These are phyloP conservation scores for Eutypella sp. DNA, from an alignment of 2,329 filamentous ascomycete species.

Conservation along the genomic window DNA sequence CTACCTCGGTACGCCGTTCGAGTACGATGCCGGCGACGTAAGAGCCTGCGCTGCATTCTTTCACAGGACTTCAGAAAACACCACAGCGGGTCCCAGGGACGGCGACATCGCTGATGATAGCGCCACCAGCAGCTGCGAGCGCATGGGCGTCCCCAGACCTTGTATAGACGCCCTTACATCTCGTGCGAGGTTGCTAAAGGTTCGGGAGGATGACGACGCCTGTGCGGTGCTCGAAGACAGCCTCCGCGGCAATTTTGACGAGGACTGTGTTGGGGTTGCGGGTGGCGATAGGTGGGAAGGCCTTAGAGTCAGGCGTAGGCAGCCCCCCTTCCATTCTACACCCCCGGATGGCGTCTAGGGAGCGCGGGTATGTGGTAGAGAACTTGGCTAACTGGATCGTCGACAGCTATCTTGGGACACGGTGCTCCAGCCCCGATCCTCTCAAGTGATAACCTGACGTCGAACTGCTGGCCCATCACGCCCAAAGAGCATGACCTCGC, in stretches of 20 bases:
- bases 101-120: background rate
- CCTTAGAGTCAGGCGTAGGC: background rate
- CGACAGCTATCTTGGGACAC: background rate
- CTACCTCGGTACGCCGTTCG: background rate
- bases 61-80: background rate
- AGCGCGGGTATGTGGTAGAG: too few relatives aligned
- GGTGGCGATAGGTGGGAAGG: background rate
- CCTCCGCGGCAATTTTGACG: background rate
- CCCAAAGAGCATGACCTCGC: background rate
- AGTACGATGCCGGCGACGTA: background rate
- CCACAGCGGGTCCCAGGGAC: too few relatives aligned
- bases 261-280: background rate
- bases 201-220: background rate
- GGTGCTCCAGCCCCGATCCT: background rate
- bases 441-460: slow-evolving; percentile 1
- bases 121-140: background rate
- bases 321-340: background rate
- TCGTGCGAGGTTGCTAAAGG: background rate
- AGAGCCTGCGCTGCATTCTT: background rate
- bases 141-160: background rate
- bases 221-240: background rate
- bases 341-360: too few relatives aligned
- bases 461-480: background rate
- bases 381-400: too few relatives aligned
- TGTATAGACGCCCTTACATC: background rate